Evolutionary conservation across 2,329 filamentous ascomycete genomes (phyloP), one percentile per base, ranked within the genome.

Genomic region (Botrytis fabae): DNA sequence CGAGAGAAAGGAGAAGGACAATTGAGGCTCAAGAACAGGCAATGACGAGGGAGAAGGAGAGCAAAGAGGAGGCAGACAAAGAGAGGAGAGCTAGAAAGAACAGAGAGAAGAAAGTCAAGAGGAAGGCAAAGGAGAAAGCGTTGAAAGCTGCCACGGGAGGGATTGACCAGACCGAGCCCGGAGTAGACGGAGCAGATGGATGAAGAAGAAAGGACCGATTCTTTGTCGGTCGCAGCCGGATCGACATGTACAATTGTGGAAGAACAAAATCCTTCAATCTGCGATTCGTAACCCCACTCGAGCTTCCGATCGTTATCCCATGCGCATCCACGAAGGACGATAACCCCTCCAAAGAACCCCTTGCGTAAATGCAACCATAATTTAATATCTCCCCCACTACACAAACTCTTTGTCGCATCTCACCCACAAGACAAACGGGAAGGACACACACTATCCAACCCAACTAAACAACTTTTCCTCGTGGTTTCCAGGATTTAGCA

Each of bases 31-130:
- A 72, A 32, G 77, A 78, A 64, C 82, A 83, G 73, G 81, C 79
- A 7, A 81, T 79, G 20, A 81, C 80, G 75, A 83, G 82, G 75
- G 81, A 83, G 71, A 77, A 81, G 66, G 75, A 83, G 75, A 83
- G 83, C 28, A 90, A 88, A 80, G 88, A 89, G 78, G 85, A 88
- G 76, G 85, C 86, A 66, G 76, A 89, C 44, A 85, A 83, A 77
- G 87, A 90, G 72, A 90, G 90, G 84, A 89, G 89, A 83, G 89
- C 89, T 82, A 84, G 88, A 76, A 79, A 89, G 75, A 91, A 91
- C 76, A 81, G 87, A 73, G 80, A 86, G 77, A 90, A 88, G 83
- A 90, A 91, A 82, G 76, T 90, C 74, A 87, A 88, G 80, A 84
- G 85, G 78, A 85, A 85, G 77, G 84, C 85, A 61, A 90, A 90